These are phyloP conservation scores for Amanita pallidorosea DNA, from an alignment of 768 basidiomycete species.

Conservation along the genomic window DNA sequence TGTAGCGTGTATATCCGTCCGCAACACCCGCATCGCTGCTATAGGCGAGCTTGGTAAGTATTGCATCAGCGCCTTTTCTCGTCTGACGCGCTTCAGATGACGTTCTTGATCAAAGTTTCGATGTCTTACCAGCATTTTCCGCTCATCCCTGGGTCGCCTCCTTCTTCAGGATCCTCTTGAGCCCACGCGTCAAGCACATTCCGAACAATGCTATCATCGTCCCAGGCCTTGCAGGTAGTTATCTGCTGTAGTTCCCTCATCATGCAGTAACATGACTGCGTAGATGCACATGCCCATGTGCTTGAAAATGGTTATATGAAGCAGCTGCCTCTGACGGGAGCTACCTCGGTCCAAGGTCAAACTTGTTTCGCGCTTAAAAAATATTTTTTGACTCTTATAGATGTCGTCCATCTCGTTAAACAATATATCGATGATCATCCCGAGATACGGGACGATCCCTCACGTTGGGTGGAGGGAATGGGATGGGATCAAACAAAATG, in stretches of 20 bases:
- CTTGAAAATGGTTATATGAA: conserved; percentile 63
- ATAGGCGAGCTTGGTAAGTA: conserved; percentile 39
- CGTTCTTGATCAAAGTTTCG: not conserved
- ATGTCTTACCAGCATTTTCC: not conserved
- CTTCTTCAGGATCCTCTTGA: not conserved
- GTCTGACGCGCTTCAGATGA: not conserved
- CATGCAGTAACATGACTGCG: not conserved
- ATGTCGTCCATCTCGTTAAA: conserved; percentile 52
- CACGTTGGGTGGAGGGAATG: conserved; percentile 71
- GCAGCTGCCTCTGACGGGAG: conserved; percentile 52
- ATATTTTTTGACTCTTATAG: conserved; percentile 20
- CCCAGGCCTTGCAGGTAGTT: conserved; percentile 62
- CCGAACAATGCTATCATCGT: conserved; percentile 36
- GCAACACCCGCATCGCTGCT: conserved; percentile 32
- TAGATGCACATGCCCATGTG: conserved; percentile 77
- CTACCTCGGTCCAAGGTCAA: conserved; percentile 49
- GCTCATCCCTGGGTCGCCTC: not conserved
- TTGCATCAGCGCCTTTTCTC: not conserved
- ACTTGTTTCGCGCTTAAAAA: not conserved
- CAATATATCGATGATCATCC: conserved; percentile 47
- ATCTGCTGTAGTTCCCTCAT: not conserved
- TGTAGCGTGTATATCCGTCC: conserved; percentile 55
- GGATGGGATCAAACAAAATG: conserved; percentile 94
- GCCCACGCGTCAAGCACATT: not conserved
- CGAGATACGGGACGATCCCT: conserved; percentile 38